These are phyloP conservation scores for Apiotrichum veenhuisii DNA, from an alignment of 1,284 basidiomycete genomes.

Conservation along the genomic window DNA sequence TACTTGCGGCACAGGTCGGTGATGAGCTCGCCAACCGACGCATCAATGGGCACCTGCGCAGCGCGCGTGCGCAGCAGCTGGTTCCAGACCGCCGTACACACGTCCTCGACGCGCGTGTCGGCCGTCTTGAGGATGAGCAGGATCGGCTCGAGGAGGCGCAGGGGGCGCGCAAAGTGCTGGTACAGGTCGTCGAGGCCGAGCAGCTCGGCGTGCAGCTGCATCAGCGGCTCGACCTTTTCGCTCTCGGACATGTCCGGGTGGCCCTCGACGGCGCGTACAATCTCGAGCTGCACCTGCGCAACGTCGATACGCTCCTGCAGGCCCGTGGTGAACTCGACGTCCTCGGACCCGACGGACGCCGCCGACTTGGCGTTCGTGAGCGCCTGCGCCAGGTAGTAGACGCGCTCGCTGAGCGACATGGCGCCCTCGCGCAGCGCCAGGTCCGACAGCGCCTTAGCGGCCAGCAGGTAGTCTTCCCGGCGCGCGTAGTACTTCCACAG, in stretches of 20 bases:
- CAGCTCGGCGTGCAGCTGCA: constrained; percentile 55
- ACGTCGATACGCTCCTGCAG: constrained; percentile 96
- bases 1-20: constrained; percentile 74
- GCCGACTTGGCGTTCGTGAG: constrained; percentile 95
- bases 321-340: constrained; percentile 86
- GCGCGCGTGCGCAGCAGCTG: constrained; percentile 73
- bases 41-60: constrained; percentile 2
- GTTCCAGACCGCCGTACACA: constrained; percentile 83
- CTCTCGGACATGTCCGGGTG: constrained; percentile 47
- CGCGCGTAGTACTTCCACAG: constrained; percentile 97
- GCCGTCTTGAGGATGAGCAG: constrained; percentile 90
- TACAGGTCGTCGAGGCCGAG: constrained; percentile 63
- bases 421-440: constrained; percentile 78
- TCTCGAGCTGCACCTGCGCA: constrained; percentile 90
- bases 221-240: constrained; percentile 60
- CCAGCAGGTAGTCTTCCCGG: constrained; percentile 74
- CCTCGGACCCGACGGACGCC: constrained; percentile 65
- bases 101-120: constrained; percentile 77
- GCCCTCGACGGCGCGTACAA: constrained; percentile 52
- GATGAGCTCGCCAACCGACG: constrained; percentile 50
- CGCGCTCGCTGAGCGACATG: constrained; percentile 64
- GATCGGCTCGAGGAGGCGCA: constrained; percentile 77
- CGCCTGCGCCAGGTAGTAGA: constrained; percentile 88
- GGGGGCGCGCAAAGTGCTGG: constrained; percentile 80
- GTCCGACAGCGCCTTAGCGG: constrained; percentile 79